phyloP scores from a whole-genome alignment of 2,329 filamentous ascomycete genomes.

The Parastagonospora avenae region DNA sequence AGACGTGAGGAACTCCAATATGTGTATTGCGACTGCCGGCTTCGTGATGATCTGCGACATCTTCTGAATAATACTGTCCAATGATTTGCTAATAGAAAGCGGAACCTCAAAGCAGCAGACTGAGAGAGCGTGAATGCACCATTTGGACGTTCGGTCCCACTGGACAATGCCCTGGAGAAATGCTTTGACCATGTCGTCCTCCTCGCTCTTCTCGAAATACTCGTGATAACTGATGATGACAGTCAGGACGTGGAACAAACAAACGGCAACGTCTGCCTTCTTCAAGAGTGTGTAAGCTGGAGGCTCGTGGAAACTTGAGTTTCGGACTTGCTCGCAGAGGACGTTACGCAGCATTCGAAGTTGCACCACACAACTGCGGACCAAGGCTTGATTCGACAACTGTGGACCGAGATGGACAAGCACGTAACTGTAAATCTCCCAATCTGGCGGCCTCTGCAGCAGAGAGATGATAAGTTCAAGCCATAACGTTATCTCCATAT shows the following conservation, averaged over 20 bases:
- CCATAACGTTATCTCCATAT: constrained; percentile 64
- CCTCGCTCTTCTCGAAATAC: constrained; percentile 80
- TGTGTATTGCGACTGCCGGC: constrained; percentile 87
- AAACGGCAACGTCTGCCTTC: constrained; percentile 86
- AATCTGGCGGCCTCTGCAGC: constrained; percentile 76
- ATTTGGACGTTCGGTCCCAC: constrained; percentile 85
- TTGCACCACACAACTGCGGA: constrained; percentile 73
- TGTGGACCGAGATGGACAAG: constrained; percentile 86
- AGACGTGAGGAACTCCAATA: constrained; percentile 91
- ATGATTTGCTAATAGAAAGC: constrained; percentile 79
- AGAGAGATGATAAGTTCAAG: constrained; percentile 77
- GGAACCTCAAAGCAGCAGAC: constrained; percentile 96
- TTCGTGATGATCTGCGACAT: constrained; percentile 98
- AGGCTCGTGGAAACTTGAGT: constrained; percentile 79
- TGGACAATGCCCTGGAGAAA: constrained; percentile 85
- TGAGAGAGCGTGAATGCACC: constrained; percentile 91
- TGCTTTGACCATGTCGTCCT: constrained; percentile 85
- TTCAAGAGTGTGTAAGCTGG: constrained; percentile 78
- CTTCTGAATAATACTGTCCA: constrained; percentile 85
- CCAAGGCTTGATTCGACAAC: constrained; percentile 86
- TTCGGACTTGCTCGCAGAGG: constrained; percentile 82
- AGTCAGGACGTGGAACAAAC: constrained; percentile 83
- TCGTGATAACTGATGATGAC: constrained; percentile 91
- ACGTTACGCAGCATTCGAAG: constrained; percentile 76
- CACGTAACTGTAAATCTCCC: constrained; percentile 92